phyloP scores from a whole-genome alignment of 768 basidiomycete species.

The Hericium erinaceus region DNA sequence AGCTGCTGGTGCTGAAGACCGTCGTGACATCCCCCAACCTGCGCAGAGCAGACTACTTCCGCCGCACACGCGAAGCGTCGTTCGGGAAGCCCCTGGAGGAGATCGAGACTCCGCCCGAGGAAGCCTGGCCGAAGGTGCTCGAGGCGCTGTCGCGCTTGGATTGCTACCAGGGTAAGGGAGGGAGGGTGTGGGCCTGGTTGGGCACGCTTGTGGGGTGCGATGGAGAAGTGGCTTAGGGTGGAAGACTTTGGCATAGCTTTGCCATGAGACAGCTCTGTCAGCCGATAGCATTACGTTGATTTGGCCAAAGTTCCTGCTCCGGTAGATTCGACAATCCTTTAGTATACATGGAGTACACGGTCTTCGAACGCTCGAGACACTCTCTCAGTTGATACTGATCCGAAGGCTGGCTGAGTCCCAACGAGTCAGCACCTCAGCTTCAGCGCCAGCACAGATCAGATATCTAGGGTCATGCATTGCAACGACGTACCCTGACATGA shows the following conservation, averaged over 20 bases:
- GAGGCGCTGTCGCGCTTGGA: neutral
- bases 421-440: no score
- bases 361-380: no score
- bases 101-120: neutral
- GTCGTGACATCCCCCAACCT: neutral
- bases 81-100: conserved; percentile 1
- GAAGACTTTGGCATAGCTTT: neutral
- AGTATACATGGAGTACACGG: no score
- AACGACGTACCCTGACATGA: no score
- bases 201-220: neutral
- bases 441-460: no score
- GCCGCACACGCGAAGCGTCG: conserved; percentile 1
- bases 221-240: neutral
- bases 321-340: no score
- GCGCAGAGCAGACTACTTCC: conserved; percentile 4
- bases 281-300: no score
- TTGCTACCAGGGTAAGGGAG: neutral
- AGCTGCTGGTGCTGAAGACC: neutral
- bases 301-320: no score
- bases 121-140: neutral
- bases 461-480: no score
- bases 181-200: neutral
- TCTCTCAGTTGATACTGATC: no score
- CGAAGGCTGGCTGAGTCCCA: no score
- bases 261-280: neutral